Percentiles rank a stretch among this genome's conserved stretches.
phyloP scores from a whole-genome alignment of 2,329 filamentous ascomycete species.

The Laburnicola sp. region DNA sequence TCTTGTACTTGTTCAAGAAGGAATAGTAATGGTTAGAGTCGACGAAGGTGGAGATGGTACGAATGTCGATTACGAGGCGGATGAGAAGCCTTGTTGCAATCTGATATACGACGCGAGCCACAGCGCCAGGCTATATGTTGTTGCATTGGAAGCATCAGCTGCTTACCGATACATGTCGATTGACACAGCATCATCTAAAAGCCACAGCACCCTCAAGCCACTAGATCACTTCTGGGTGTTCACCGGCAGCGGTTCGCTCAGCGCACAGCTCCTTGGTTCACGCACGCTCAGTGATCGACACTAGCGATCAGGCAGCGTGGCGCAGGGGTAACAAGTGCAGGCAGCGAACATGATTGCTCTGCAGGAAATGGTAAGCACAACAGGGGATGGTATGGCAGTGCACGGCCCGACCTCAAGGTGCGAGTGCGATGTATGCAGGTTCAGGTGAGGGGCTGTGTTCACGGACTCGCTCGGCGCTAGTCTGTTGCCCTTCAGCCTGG shows the following conservation, averaged over 20 bases:
- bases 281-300: neutral
- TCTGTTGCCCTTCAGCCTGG: too few species aligned
- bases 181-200: neutral
- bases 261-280: neutral
- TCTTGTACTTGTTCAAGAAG: neutral
- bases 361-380: neutral
- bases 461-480: too few species aligned
- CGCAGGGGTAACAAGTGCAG: slow-evolving; percentile 8
- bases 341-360: slow-evolving; percentile 3
- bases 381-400: neutral
- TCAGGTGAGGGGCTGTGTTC: neutral
- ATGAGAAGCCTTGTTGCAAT: too few species aligned
- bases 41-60: too few species aligned
- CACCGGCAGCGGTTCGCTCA: neutral
- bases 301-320: slow-evolving; percentile 8
- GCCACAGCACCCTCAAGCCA: neutral
- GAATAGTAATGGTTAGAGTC: neutral
- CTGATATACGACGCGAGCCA: neutral
- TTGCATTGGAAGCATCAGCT: neutral
- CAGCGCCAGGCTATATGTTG: neutral
- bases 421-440: too few species aligned
- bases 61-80: too few species aligned
- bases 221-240: neutral
- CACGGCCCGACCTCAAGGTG: neutral
- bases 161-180: neutral